phyloP scores from a whole-genome alignment of 2,329 filamentous ascomycete species.

The Bipolaris bicolor region DNA sequence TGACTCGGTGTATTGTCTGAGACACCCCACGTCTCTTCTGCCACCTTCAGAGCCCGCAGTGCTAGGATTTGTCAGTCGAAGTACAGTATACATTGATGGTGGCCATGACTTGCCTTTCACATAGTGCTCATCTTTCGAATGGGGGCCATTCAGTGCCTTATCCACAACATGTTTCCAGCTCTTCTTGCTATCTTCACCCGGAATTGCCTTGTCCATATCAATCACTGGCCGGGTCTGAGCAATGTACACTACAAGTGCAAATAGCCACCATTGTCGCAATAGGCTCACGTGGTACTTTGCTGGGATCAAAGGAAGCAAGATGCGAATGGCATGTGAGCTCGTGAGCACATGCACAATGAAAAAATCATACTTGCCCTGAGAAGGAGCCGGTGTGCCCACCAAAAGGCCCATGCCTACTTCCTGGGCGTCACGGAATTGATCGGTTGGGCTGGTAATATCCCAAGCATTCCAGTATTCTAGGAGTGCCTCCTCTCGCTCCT shows the following conservation, averaged over 20 bases:
- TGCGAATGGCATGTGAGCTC: conserved; percentile 79
- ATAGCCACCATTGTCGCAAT: conserved; percentile 87
- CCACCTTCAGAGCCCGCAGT: conserved; percentile 75
- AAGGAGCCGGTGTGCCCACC: conserved; percentile 54
- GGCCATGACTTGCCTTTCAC: conserved; percentile 69
- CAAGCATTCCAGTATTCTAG: conserved; percentile 93
- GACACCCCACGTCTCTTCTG: conserved; percentile 71
- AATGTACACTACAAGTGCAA: conserved; percentile 79
- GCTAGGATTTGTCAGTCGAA: conserved; percentile 52
- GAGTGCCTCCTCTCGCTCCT: conserved; percentile 70
- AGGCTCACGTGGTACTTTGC: conserved; percentile 73
- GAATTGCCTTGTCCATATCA: conserved; percentile 66
- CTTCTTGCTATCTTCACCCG: conserved; percentile 64
- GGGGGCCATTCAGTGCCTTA: conserved; percentile 70
- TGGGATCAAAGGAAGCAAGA: conserved; percentile 80
- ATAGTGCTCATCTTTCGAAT: conserved; percentile 78
- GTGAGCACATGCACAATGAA: conserved; percentile 83
- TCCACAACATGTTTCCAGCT: conserved; percentile 79
- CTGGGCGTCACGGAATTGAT: conserved; percentile 76
- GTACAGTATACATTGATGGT: neutral
- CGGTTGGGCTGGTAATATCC: conserved; percentile 69
- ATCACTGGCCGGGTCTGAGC: conserved; percentile 75
- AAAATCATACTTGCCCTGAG: conserved; percentile 71
- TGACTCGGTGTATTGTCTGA: conserved; percentile 63
- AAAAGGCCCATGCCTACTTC: conserved; percentile 65